Percentiles rank a stretch among this genome's conserved stretches.
These are phyloP conservation scores for Citrus inodora DNA, from an alignment of 345 rosid genomes.

Conservation along the genomic window DNA sequence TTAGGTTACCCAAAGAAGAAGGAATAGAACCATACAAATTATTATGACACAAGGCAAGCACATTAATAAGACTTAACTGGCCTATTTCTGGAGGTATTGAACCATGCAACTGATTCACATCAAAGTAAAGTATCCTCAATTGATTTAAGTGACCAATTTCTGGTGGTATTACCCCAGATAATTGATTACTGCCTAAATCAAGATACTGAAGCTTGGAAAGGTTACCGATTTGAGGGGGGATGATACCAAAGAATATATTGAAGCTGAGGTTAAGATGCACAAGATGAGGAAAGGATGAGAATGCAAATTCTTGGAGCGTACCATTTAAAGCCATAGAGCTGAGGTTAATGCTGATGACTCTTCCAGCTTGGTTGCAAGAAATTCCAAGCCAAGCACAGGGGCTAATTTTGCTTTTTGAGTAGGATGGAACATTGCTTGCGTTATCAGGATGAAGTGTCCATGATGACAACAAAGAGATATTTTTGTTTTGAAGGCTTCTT, in stretches of 20 bases:
- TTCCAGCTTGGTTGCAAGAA: background rate
- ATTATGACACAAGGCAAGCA: no score
- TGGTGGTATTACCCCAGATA: slow-evolving; percentile 10
- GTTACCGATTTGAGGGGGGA: background rate
- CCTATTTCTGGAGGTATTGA: no score
- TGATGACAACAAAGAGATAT: no score
- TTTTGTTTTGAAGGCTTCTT: no score
- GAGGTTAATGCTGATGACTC: slow-evolving; percentile 17
- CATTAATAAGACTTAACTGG: no score
- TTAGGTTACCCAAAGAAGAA: no score
- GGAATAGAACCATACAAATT: no score
- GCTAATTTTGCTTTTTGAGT: no score
- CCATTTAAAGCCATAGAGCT: slow-evolving; percentile 17
- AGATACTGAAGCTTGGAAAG: slow-evolving; percentile 17
- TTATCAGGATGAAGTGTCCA: no score
- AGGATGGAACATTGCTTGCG: no score
- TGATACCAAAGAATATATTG: slow-evolving; percentile 12
- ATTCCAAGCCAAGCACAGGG: slow-evolving; percentile 23
- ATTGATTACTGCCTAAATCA: slow-evolving; percentile 13
- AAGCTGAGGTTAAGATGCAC: slow-evolving; percentile 14
- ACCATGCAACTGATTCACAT: no score
- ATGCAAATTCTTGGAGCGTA: slow-evolving; percentile 19
- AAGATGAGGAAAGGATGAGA: slow-evolving; percentile 24
- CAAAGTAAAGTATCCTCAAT: no score
- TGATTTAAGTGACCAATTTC: slow-evolving; percentile 16